phyloP scores from a whole-genome alignment of 441 rosid genomes.

The Pelargonium citronellum region DNA sequence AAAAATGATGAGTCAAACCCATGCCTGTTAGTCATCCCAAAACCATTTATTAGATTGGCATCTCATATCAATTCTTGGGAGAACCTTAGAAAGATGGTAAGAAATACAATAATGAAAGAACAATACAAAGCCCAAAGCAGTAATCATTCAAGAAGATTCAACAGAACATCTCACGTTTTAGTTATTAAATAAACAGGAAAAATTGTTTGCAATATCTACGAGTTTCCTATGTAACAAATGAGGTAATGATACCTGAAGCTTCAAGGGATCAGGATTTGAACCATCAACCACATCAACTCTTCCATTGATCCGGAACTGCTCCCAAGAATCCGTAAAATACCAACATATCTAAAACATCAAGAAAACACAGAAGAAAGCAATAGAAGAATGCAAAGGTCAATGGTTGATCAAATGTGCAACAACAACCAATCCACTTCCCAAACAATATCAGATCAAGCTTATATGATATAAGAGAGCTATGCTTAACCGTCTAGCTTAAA shows the following conservation, averaged over 20 bases:
- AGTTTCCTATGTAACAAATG: no score
- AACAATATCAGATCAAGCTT: no score
- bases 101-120: background rate
- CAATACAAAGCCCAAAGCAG: background rate
- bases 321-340: slow-evolving; percentile 82
- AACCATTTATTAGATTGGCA: background rate
- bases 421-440: no score
- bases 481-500: no score
- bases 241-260: slow-evolving; percentile 45
- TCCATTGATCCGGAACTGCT: slow-evolving; percentile 83
- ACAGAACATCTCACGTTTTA: background rate
- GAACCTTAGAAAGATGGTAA: background rate
- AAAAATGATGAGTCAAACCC: background rate
- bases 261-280: slow-evolving; percentile 44
- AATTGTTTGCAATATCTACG: no score
- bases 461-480: no score
- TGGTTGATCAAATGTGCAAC: no score
- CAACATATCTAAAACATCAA: slow-evolving; percentile 54
- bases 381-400: no score
- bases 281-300: slow-evolving; percentile 62
- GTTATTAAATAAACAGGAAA: background rate
- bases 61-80: background rate
- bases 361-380: background rate
- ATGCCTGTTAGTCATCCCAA: background rate
- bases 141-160: background rate